These are phyloP conservation scores for Paulownia fortunei DNA, from an alignment of 257 asterid genomes.

Conservation along the genomic window DNA sequence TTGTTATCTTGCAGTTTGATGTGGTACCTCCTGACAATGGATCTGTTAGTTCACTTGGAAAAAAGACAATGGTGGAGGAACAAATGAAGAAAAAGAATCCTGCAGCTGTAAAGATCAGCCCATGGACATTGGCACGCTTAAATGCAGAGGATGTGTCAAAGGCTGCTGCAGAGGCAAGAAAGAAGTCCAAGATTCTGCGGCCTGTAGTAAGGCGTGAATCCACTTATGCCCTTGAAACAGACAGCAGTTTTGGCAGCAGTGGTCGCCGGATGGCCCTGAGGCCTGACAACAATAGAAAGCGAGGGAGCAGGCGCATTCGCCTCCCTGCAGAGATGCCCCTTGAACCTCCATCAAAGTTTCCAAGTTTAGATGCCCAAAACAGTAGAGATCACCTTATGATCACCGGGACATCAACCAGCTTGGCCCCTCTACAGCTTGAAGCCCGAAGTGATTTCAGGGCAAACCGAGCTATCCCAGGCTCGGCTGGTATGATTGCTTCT, in stretches of 20 bases:
- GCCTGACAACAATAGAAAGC: constrained; percentile 65
- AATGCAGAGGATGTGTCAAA: constrained; percentile 89
- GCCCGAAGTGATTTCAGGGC: constrained; percentile 61
- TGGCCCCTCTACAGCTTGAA: constrained; percentile 80
- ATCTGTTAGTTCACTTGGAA: constrained; percentile 87
- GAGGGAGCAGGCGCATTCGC: constrained; percentile 79
- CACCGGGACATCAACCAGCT: constrained; percentile 55
- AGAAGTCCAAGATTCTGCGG: constrained; percentile 80
- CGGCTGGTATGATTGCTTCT: constrained; percentile 61
- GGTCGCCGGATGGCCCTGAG: constrained; percentile 55
- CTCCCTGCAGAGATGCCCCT: constrained; percentile 83
- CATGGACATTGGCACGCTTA: constrained; percentile 91
- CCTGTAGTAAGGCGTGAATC: constrained; percentile 66
- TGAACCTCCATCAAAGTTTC: constrained; percentile 46
- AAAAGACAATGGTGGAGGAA: constrained; percentile 63
- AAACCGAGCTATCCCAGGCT: constrained; percentile 44
- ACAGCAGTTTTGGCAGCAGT: constrained; percentile 74
- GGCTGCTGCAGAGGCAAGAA: constrained; percentile 97
- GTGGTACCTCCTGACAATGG: constrained; percentile 86
- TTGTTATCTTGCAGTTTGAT: constrained; percentile 64
- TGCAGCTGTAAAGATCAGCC: constrained; percentile 88
- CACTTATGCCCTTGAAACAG: constrained; percentile 54
- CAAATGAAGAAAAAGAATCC: constrained; percentile 76
- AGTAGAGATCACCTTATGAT: constrained; percentile 42
- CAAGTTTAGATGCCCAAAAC: constrained; percentile 39